These are phyloP conservation scores for Lupinus albus DNA, from an alignment of 306 rosid genomes.

Conservation along the genomic window DNA sequence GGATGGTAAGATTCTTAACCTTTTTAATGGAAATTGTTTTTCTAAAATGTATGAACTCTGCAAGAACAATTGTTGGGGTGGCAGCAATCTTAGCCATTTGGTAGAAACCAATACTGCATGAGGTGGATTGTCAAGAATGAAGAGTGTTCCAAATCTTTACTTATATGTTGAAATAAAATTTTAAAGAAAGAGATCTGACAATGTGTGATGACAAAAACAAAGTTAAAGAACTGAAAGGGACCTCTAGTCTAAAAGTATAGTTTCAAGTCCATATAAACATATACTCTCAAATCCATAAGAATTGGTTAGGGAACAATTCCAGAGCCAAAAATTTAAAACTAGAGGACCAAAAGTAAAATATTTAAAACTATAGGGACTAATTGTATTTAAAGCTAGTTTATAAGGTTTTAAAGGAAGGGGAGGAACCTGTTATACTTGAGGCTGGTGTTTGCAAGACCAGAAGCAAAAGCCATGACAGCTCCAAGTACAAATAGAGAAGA, in stretches of 20 bases:
- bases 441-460: conserved; percentile 98
- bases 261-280: too few species aligned
- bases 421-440: conserved; percentile 82
- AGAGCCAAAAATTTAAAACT: too few species aligned
- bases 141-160: neutral
- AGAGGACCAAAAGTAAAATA: too few species aligned
- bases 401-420: neutral
- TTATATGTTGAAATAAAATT: neutral
- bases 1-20: conserved; percentile 45
- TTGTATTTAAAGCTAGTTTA: too few species aligned
- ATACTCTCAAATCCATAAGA: too few species aligned
- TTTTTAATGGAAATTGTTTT: conserved; percentile 66
- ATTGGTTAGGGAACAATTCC: too few species aligned
- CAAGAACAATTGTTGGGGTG: conserved; percentile 89
- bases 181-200: too few species aligned
- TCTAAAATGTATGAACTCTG: conserved; percentile 72
- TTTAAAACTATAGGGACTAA: too few species aligned
- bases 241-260: too few species aligned
- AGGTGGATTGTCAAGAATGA: conserved; percentile 42
- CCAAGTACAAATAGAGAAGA: conserved; percentile 88
- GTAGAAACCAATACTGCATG: conserved; percentile 88
- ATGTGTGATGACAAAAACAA: too few species aligned
- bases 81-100: conserved; percentile 99
- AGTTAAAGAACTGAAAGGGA: too few species aligned
- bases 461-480: conserved; percentile 92